Evolutionary conservation across 805 yeast genomes (phyloP).

Genomic region (Yamadazyma philogaea): DNA sequence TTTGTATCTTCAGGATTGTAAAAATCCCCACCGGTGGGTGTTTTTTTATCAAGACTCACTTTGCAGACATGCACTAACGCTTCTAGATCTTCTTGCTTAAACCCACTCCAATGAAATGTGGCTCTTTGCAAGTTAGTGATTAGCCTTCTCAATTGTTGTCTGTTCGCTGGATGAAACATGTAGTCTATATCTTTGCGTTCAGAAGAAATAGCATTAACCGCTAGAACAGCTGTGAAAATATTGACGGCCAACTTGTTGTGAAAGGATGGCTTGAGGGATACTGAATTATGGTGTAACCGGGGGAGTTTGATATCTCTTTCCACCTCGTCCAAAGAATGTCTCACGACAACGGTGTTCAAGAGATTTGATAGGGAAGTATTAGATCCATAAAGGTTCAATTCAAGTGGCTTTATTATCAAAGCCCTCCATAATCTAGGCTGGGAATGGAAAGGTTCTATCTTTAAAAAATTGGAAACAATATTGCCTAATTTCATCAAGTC

Average conservation of each 20-base stretch:
- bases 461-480: slow-evolving; percentile 50
- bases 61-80: slow-evolving; percentile 49
- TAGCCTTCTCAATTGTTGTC: slow-evolving; percentile 51
- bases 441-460: slow-evolving; percentile 56
- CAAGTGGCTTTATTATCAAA: slow-evolving; percentile 47
- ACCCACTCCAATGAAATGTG: slow-evolving; percentile 76
- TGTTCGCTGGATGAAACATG: slow-evolving; percentile 64
- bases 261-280: slow-evolving; percentile 57
- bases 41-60: slow-evolving; percentile 39
- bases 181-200: slow-evolving; percentile 65
- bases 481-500: slow-evolving; percentile 55
- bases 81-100: slow-evolving; percentile 55
- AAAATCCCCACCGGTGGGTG: slow-evolving; percentile 19
- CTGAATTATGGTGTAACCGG: slow-evolving; percentile 54
- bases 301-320: slow-evolving; percentile 57
- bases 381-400: slow-evolving; percentile 38
- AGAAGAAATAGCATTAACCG: slow-evolving; percentile 71
- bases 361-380: slow-evolving; percentile 39
- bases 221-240: slow-evolving; percentile 62
- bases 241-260: slow-evolving; percentile 62
- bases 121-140: slow-evolving; percentile 62
- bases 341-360: slow-evolving; percentile 47
- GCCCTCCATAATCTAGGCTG: slow-evolving; percentile 47
- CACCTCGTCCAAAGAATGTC: slow-evolving; percentile 55
- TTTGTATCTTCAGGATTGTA: slow-evolving; percentile 38